These are phyloP conservation scores for Tulasnella sp. DNA, from an alignment of 768 basidiomycete genomes.

Conservation along the genomic window DNA sequence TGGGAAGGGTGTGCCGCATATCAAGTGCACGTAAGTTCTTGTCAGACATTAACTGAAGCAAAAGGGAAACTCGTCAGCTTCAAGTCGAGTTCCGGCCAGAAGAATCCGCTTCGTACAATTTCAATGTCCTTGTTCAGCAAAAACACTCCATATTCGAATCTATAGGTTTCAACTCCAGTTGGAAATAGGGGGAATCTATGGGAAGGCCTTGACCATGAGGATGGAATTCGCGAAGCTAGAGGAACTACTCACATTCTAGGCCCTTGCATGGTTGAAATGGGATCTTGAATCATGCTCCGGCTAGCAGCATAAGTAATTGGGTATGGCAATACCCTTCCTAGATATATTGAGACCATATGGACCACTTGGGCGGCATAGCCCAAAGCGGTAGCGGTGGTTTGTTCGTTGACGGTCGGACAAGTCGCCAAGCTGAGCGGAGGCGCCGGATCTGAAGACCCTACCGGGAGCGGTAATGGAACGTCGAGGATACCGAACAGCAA, in stretches of 20 bases:
- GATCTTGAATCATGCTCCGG: constrained; percentile 87
- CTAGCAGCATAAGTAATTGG: constrained; percentile 91
- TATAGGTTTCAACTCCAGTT: constrained; percentile 89
- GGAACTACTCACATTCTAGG: constrained; percentile 77
- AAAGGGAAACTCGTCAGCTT: background rate
- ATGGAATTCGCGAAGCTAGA: background rate
- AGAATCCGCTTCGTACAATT: constrained; percentile 56
- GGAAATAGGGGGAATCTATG: constrained; percentile 92
- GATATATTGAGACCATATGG: constrained; percentile 77
- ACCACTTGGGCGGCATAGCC: constrained; percentile 90
- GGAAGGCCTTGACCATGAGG: background rate
- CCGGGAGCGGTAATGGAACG: constrained; percentile 89
- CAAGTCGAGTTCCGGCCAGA: constrained; percentile 23
- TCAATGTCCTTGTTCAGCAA: constrained; percentile 97
- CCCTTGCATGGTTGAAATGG: constrained; percentile 93
- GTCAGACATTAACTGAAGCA: constrained; percentile 80
- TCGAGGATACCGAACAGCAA: constrained; percentile 87
- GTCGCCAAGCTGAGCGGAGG: constrained; percentile 72
- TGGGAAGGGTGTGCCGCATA: constrained; percentile 93
- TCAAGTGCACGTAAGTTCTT: constrained; percentile 88
- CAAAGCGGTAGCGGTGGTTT: constrained; percentile 82
- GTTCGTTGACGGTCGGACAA: constrained; percentile 79
- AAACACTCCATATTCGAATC: constrained; percentile 98
- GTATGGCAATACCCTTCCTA: constrained; percentile 77
- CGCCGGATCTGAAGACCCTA: constrained; percentile 72